These are phyloP conservation scores for Knoxdaviesia proteae DNA, from an alignment of 2,329 filamentous ascomycete species.

Conservation along the genomic window DNA sequence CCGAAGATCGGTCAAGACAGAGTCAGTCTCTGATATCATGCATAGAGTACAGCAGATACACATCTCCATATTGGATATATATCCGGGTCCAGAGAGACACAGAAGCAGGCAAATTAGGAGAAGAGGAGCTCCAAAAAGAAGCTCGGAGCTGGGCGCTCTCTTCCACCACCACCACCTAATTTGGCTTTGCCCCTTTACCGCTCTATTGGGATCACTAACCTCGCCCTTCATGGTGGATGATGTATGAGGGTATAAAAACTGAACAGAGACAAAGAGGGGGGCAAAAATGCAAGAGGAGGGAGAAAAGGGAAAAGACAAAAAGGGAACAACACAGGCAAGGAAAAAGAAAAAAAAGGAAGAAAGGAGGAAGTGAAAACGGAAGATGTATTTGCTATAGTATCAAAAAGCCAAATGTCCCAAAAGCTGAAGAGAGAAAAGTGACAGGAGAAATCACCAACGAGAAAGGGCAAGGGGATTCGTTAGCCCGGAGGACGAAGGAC, in stretches of 20 bases:
- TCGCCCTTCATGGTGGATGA: constrained; percentile 32
- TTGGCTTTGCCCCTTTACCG: no score
- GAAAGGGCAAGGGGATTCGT: no score
- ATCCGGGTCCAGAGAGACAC: neutral
- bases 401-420: no score
- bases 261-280: no score
- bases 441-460: no score
- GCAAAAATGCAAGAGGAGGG: no score
- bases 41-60: neutral
- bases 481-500: no score
- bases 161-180: no score
- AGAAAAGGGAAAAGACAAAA: neutral
- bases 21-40: constrained; percentile 3
- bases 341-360: constrained; percentile 1
- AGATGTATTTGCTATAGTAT: no score
- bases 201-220: constrained; percentile 16
- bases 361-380: neutral
- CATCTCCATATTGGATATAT: neutral
- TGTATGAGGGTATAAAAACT: neutral
- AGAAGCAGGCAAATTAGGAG: constrained; percentile 1
- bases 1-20: constrained; percentile 1
- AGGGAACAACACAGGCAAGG: constrained; percentile 1
- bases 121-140: no score
- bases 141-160: no score
- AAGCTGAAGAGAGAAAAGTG: no score